Evolutionary conservation across 2,329 filamentous ascomycete species (phyloP).

Genomic region (Diplodia intermedia): DNA sequence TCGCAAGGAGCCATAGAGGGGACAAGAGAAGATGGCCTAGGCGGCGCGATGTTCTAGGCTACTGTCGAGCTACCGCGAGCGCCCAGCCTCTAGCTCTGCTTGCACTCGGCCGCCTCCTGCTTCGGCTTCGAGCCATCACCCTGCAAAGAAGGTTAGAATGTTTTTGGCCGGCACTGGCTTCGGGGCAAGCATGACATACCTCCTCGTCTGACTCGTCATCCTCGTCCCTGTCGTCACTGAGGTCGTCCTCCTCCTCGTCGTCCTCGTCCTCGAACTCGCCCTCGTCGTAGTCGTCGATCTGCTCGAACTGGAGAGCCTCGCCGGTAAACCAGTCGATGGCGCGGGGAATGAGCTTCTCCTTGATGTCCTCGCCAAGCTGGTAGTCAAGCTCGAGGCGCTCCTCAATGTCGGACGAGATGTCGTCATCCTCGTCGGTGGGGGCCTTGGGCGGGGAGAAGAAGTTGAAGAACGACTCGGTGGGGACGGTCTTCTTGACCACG

Average conservation of each 20-base stretch:
- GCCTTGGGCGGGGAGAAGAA: conserved; percentile 97
- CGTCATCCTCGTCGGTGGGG: conserved; percentile 75
- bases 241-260: conserved; percentile 88
- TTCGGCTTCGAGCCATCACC: conserved; percentile 53
- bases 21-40: conserved; percentile 22
- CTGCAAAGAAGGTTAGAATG: conserved; percentile 35
- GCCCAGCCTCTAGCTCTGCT: conserved; percentile 49
- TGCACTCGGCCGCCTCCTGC: conserved; percentile 55
- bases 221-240: conserved; percentile 80
- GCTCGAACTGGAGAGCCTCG: conserved; percentile 95
- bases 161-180: background rate
- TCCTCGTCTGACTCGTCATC: conserved; percentile 60
- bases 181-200: conserved; percentile 37
- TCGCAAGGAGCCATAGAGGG: conserved; percentile 12
- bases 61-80: conserved; percentile 15
- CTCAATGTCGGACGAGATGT: conserved; percentile 89
- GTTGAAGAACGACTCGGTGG: conserved; percentile 96
- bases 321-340: conserved; percentile 99
- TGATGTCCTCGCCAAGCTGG: conserved; percentile 98
- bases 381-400: conserved; percentile 98
- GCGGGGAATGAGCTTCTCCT: conserved; percentile 98
- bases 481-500: conserved; percentile 98
- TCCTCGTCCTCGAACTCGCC: conserved; percentile 89
- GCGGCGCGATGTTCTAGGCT: conserved; percentile 21
- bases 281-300: conserved; percentile 83